Base-by-base conservation (phyloP, 1,284 basidiomycete genomes). In the Termitomyces sp. region DNA sequence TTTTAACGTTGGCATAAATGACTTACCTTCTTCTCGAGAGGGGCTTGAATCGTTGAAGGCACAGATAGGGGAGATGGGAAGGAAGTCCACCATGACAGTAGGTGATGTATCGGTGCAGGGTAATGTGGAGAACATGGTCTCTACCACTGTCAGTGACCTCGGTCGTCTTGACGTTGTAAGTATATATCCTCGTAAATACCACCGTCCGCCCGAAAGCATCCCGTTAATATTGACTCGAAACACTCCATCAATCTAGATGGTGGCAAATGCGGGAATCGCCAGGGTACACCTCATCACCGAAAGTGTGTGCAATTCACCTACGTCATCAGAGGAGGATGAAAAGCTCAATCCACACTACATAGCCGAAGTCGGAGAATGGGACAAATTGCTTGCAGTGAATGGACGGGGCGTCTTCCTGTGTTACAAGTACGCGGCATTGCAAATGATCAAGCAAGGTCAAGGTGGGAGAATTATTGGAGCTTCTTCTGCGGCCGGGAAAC, bases 381-480 rank as follows among this genome's bases (percentile, higher is more conserved):
- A 64, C 46, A 50, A 53, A 9, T 30, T 61, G 6, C 47, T 58
- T 34, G 42, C 57, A 13, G 52, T 63, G 37, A 65, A 65, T 45
- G 47, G 16, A n/a, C 59, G 61, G 13, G 64, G 62, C 1, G 53
- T 54, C 6, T 63, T 65, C 37, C 41, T 65, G 30, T 63, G 62
- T 39, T 65, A 64, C 38, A 64, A 65, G 49, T 57, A 64, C 46
- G 62, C 62, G 0, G 64, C 58, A 5, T 48, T 54, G 9, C 64
- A 64, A 37, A 65, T 65, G 64, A 61, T 64, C 31, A 57, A 58
- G 37, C 64, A 65, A 55, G 64, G 62, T 7, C 51, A 43, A 4
- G 66, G 65, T 5, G 66, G 66, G 21, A 49, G 65, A 5, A 67
- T 67, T 18, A 64, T 67, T 33, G 65, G 62, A 14, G 60, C 60